These are phyloP conservation scores for Irpex sp. DNA, from an alignment of 1,284 basidiomycete genomes.

Conservation along the genomic window DNA sequence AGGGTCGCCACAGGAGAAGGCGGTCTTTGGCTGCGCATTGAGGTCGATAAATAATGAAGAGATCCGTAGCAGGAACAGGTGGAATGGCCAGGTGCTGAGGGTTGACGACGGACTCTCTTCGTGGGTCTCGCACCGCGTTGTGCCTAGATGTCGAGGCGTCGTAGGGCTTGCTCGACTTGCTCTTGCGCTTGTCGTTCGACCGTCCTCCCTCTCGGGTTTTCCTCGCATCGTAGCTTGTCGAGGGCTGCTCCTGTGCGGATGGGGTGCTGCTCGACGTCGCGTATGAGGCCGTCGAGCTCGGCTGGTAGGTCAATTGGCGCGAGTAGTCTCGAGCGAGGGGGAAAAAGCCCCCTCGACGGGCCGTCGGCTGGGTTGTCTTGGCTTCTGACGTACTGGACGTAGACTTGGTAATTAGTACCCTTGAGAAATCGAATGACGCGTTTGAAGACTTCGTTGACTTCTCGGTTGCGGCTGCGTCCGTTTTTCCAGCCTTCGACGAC, in stretches of 20 bases:
- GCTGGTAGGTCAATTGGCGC: conserved; percentile 17
- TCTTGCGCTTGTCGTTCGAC: neutral
- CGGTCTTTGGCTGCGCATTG: conserved; percentile 20
- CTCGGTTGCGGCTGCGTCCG: conserved; percentile 27
- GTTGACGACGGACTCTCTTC: neutral
- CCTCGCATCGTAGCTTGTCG: neutral
- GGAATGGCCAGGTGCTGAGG: no score
- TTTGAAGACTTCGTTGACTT: conserved; percentile 31
- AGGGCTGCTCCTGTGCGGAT: neutral
- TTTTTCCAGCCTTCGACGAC: conserved; percentile 34
- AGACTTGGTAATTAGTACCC: neutral
- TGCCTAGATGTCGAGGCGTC: no score
- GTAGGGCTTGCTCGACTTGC: no score
- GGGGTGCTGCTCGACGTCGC: conserved; percentile 3
- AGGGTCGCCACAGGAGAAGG: conserved; percentile 14
- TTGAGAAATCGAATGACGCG: conserved; percentile 14
- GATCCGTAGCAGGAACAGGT: no score
- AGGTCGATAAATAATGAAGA: conserved; percentile 17
- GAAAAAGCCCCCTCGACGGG: conserved; percentile 34
- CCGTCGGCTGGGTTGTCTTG: conserved; percentile 36
- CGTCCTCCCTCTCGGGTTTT: neutral
- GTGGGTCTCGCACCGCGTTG: no score
- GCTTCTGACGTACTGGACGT: conserved; percentile 23
- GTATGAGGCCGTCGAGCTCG: conserved; percentile 6
- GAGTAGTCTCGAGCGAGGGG: conserved; percentile 30